Evolutionary conservation across 1,139 yeast genomes (phyloP).

Genomic region (Protomyces inouyei): DNA sequence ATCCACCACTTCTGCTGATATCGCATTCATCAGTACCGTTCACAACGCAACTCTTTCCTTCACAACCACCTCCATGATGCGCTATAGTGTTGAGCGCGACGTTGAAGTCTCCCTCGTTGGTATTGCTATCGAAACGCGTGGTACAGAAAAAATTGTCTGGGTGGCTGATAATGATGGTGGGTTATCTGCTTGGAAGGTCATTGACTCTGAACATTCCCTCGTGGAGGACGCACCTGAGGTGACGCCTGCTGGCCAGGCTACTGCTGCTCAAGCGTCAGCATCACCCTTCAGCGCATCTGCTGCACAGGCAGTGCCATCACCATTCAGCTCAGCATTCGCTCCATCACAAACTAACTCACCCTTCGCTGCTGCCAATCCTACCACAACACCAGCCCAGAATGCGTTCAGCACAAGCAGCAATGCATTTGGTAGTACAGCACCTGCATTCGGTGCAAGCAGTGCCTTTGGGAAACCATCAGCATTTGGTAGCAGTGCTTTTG

Average conservation of each 20-base stretch:
- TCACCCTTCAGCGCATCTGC: neutral
- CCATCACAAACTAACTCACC: too few relatives aligned
- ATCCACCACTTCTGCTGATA: conserved; percentile 11
- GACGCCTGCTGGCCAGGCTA: neutral
- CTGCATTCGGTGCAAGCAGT: neutral
- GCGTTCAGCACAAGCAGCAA: neutral
- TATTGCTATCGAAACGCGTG: neutral
- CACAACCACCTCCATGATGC: neutral
- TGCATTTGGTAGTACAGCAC: neutral
- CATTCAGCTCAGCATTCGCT: neutral
- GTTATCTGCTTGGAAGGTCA: conserved; percentile 1
- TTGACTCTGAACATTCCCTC: conserved; percentile 1
- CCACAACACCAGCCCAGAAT: neutral
- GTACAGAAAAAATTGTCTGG: neutral
- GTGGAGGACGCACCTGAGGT: neutral
- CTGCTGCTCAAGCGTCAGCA: neutral
- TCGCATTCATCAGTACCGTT: conserved; percentile 4
- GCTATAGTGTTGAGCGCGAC: conserved; percentile 12
- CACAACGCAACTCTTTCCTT: conserved; percentile 4
- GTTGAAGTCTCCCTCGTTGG: conserved; percentile 14
- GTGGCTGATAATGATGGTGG: conserved; percentile 20
- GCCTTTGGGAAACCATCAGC: neutral
- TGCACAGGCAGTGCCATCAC: neutral
- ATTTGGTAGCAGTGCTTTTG: neutral
- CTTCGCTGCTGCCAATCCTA: neutral